Conservation (phyloP, 1,284 basidiomycete species). For the Tilletiopsis washingtonensis region DNA sequence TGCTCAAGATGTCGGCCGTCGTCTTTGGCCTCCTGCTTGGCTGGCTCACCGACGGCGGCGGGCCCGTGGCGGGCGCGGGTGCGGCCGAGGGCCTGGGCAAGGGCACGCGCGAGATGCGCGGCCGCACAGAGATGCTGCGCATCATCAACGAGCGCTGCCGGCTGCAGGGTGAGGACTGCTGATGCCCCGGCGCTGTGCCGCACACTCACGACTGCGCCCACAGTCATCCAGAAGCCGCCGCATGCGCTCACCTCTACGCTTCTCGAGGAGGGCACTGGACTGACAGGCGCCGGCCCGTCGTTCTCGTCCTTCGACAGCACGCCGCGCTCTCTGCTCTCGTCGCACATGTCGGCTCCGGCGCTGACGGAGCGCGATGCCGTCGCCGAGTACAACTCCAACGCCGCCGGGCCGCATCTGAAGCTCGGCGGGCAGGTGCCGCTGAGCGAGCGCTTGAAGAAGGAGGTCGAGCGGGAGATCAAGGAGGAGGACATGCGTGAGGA, state of each 20-base stretch:
- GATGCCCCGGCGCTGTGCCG: neutral
- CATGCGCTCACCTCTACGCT: neutral
- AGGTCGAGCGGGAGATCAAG: slow-evolving; percentile 36
- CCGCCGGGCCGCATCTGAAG: slow-evolving; percentile 43
- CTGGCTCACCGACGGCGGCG: slow-evolving; percentile 89
- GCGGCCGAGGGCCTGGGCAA: slow-evolving; percentile 63
- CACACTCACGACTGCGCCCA: too few relatives aligned
- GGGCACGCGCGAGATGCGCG: slow-evolving; percentile 51
- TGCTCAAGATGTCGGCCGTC: slow-evolving; percentile 79
- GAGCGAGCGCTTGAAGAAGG: slow-evolving; percentile 35
- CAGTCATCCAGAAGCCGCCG: too few relatives aligned
- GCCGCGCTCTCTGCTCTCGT: neutral
- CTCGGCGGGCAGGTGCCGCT: slow-evolving; percentile 37
- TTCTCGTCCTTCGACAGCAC: slow-evolving; percentile 12
- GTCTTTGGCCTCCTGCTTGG: slow-evolving; percentile 86
- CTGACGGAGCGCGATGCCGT: slow-evolving; percentile 36
- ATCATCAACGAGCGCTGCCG: slow-evolving; percentile 88
- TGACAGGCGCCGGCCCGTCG: slow-evolving; percentile 38
- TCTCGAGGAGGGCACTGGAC: slow-evolving; percentile 44
- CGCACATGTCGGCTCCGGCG: slow-evolving; percentile 5
- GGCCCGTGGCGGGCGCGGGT: slow-evolving; percentile 71
- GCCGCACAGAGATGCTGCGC: slow-evolving; percentile 66
- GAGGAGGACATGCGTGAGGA: slow-evolving; percentile 22
- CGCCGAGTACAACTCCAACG: slow-evolving; percentile 38
- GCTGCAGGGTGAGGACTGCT: slow-evolving; percentile 65